Percentiles rank a stretch among this genome's conserved stretches.
Evolutionary conservation across 208 protist species (phyloP).

Genomic region (Angomonas deanei): DNA sequence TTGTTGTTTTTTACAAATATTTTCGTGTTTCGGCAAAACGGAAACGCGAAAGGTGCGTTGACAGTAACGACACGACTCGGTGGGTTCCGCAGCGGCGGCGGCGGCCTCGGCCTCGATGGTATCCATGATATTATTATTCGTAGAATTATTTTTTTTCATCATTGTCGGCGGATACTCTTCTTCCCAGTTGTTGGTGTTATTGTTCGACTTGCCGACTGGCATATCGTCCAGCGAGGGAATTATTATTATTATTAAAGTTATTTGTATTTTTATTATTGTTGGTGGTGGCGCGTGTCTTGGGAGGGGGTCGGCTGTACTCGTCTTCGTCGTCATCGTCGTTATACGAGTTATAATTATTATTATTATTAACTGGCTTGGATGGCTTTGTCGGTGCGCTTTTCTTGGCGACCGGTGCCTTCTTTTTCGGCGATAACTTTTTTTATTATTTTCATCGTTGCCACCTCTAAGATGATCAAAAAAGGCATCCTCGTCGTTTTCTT

Average conservation of each 20-base stretch:
- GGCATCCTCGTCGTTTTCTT: neutral
- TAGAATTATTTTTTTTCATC: neutral
- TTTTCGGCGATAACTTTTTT: neutral
- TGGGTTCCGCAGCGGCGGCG: conserved; percentile 47
- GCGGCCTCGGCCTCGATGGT: conserved; percentile 21
- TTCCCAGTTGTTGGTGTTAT: conserved; percentile 23
- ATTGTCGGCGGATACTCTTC: conserved; percentile 7
- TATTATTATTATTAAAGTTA: conserved; percentile 8
- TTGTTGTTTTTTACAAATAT: conserved; percentile 41
- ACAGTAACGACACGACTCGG: conserved; percentile 47
- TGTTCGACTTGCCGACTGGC: conserved; percentile 28
- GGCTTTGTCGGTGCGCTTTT: neutral
- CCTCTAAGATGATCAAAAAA: neutral
- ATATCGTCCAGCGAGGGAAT: conserved; percentile 34
- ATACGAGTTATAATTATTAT: neutral
- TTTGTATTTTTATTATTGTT: neutral
- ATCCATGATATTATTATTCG: neutral
- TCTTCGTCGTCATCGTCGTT: neutral
- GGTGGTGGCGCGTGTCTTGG: neutral
- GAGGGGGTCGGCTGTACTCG: neutral
- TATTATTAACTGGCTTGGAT: neutral
- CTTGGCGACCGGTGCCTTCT: neutral
- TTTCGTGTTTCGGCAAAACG: conserved; percentile 55
- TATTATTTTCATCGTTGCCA: neutral
- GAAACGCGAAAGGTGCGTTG: conserved; percentile 69